Evolutionary conservation across 2,329 filamentous ascomycete genomes (phyloP).

Genomic region (Penicillium sumatraense): DNA sequence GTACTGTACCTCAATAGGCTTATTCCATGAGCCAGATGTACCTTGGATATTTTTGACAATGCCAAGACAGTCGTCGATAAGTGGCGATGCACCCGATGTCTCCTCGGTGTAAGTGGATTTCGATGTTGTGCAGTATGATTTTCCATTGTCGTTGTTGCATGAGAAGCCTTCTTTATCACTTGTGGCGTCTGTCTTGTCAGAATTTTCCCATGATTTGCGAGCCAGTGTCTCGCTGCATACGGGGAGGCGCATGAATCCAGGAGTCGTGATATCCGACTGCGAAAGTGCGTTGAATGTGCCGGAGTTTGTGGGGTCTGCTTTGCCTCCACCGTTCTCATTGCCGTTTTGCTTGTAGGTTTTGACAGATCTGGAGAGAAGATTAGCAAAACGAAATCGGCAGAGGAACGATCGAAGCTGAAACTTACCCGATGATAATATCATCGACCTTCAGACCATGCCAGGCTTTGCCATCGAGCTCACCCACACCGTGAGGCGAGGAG

Average conservation of each 20-base stretch:
- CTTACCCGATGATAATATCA: neutral
- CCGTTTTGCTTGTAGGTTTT: slow-evolving; percentile 35
- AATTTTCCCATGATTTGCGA: slow-evolving; percentile 36
- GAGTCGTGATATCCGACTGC: slow-evolving; percentile 36
- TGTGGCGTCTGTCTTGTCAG: slow-evolving; percentile 16
- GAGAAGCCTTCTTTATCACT: slow-evolving; percentile 11
- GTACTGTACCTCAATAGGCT: neutral
- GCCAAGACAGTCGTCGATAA: slow-evolving; percentile 13
- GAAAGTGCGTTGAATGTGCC: slow-evolving; percentile 28
- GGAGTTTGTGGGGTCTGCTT: slow-evolving; percentile 29
- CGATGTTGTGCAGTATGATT: neutral
- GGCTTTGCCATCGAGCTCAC: neutral
- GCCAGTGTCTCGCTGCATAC: slow-evolving; percentile 44
- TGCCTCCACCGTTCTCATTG: slow-evolving; percentile 34
- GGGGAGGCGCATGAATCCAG: slow-evolving; percentile 44
- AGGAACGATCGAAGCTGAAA: neutral
- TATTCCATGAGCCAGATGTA: neutral
- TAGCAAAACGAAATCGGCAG: no score
- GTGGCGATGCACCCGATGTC: slow-evolving; percentile 30
- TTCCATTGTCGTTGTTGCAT: neutral
- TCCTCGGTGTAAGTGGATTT: slow-evolving; percentile 4
- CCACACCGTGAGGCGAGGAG: neutral
- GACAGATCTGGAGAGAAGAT: neutral
- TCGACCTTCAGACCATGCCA: neutral
- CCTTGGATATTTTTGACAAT: slow-evolving; percentile 24